Conservation (phyloP, 768 basidiomycete species). For the Hygrophoropsis aurantiaca region DNA sequence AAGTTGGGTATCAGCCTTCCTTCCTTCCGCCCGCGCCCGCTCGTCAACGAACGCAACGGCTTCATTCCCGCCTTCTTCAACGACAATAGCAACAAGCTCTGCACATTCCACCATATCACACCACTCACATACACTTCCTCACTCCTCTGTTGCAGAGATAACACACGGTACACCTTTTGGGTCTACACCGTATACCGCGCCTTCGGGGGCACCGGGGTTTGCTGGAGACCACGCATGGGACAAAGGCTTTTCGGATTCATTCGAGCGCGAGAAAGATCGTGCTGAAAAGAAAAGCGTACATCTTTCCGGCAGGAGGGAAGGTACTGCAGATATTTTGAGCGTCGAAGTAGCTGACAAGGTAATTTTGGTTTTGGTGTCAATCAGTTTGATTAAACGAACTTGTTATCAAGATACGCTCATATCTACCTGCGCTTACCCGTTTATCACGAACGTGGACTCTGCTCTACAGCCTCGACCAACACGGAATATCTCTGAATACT, state of each 20-base stretch:
- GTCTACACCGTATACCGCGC: conserved; percentile 41
- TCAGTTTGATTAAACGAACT: background rate
- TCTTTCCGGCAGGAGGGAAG: conserved; percentile 55
- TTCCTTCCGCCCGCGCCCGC: conserved; percentile 26
- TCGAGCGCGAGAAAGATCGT: conserved; percentile 39
- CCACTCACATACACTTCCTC: conserved; percentile 11
- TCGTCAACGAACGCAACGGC: conserved; percentile 6
- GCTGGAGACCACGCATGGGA: conserved; percentile 68
- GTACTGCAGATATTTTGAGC: conserved; percentile 53
- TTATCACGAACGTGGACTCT: conserved; percentile 74
- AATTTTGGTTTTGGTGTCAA: conserved; percentile 20
- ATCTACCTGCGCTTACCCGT: conserved; percentile 72
- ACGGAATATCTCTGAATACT: conserved; percentile 90
- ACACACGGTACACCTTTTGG: conserved; percentile 55
- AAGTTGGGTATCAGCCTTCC: conserved; percentile 49
- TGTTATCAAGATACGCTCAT: conserved; percentile 55
- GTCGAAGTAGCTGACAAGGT: conserved; percentile 61
- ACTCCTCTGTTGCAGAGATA: conserved; percentile 15
- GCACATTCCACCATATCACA: background rate
- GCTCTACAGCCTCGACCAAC: conserved; percentile 89
- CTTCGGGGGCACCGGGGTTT: conserved; percentile 78
- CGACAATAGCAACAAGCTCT: background rate
- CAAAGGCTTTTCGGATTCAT: conserved; percentile 54
- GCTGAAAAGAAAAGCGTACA: conserved; percentile 45
- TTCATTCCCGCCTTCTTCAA: background rate